Evolutionary conservation across 495 filamentous ascomycete species (phyloP).

Genomic region (Talaromyces wortmannii): DNA sequence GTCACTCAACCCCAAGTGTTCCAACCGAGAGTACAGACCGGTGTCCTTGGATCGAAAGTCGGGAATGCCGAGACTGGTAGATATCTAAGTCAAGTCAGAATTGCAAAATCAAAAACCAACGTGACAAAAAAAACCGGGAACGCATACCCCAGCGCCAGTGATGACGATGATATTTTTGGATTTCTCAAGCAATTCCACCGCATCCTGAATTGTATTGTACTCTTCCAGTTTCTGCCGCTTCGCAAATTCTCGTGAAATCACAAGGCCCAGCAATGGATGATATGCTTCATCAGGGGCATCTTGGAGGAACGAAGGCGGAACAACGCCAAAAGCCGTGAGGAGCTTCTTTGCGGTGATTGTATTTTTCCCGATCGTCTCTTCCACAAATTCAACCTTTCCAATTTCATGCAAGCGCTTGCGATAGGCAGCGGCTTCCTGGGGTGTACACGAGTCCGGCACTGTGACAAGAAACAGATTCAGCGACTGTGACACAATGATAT

Average conservation of each 20-base stretch:
- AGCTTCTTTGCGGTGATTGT: constrained; percentile 73
- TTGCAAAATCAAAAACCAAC: neutral
- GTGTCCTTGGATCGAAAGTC: constrained; percentile 64
- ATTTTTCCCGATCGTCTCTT: constrained; percentile 61
- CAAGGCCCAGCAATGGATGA: constrained; percentile 65
- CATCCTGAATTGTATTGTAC: constrained; percentile 86
- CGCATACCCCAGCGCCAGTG: constrained; percentile 76
- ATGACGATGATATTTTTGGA: constrained; percentile 84
- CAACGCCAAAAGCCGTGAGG: constrained; percentile 85
- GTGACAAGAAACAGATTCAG: constrained; percentile 14
- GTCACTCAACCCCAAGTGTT: constrained; percentile 67
- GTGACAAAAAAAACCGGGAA: neutral
- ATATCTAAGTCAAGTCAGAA: constrained; percentile 47
- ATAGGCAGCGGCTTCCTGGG: constrained; percentile 62
- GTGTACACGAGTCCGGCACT: constrained; percentile 59
- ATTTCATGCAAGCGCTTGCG: constrained; percentile 64
- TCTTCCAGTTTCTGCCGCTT: constrained; percentile 72
- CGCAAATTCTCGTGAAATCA: constrained; percentile 73
- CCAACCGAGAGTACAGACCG: constrained; percentile 66
- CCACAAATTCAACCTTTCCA: constrained; percentile 70
- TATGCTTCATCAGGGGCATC: constrained; percentile 68
- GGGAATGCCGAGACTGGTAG: constrained; percentile 61
- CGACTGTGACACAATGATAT: constrained; percentile 5
- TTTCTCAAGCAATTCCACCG: constrained; percentile 65
- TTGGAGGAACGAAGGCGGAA: constrained; percentile 69